Evolutionary conservation across 78 protist species (phyloP), one percentile per base, ranked within the genome.

Genomic region (Goniomonas avonlea): DNA sequence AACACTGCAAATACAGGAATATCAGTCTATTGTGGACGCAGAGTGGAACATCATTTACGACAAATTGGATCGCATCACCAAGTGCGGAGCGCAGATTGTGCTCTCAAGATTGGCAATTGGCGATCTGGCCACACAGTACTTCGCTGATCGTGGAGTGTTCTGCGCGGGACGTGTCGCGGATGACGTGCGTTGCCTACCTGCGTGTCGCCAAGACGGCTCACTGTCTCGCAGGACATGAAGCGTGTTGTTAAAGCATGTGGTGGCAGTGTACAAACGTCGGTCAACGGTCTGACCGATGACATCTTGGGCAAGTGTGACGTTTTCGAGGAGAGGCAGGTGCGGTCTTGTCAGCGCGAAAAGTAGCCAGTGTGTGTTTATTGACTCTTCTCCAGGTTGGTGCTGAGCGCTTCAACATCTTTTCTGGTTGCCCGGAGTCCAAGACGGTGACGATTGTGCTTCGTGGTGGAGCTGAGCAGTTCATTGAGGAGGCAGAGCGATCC

Each of bases 41-140:
- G 98, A 95, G 79, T 95, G 99, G 99, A 79, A 82, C 50, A 92
- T 97, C 65, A 95, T 97, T 69, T 96, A 94, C 93, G 95, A 86
- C 71, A 97, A 97, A 89, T 90, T 97, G 32, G 97, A 92, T 39
- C 79, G 88, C 80, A 94, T 95, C 61, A 90, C 83, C 70, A 82
- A 60, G 20, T 43, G 87, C 29, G 99, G 99, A 32, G 98, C 98
- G 53, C 61, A 68, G 32, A 53, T 68, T 15, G 95, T 98, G 13
- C 92, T 98, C 35, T 96, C 99, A 27, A 80, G 80, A 60, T 92
- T 96, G 35, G 91, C 99, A 43, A 97, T 98, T 68, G 99, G 99
- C 35, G 99, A 98, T 73, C 88, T 98, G 23, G 99, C 99, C 29
- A 98, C 99, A 34, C 99, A 98, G 86, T 98, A 86, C 88, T 98